Evolutionary conservation across 352 stramenopile genomes (phyloP).

Genomic region (Pythium angustatum): DNA sequence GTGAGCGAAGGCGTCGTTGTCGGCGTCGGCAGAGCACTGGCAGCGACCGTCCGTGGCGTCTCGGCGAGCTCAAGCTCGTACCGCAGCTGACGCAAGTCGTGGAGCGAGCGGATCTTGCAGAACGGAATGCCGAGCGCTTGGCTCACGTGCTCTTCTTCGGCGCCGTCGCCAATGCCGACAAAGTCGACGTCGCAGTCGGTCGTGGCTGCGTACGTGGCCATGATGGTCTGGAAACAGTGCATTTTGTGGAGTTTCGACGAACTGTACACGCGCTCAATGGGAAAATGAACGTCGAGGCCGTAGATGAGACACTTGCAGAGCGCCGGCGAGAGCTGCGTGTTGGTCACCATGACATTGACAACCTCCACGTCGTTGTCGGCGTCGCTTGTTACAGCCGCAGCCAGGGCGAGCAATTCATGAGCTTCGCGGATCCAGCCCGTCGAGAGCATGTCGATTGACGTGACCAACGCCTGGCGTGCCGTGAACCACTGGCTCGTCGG

Average conservation of each 20-base stretch:
- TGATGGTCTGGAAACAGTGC: constrained; percentile 74
- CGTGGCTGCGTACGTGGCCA: constrained; percentile 42
- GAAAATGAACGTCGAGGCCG: constrained; percentile 71
- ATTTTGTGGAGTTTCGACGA: constrained; percentile 81
- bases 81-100: constrained; percentile 61
- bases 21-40: background rate
- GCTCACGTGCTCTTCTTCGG: constrained; percentile 80
- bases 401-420: constrained; percentile 58
- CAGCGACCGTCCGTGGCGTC: background rate
- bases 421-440: constrained; percentile 68
- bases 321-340: constrained; percentile 76
- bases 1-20: too few relatives aligned
- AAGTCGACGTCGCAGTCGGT: constrained; percentile 58
- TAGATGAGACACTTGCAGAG: constrained; percentile 88
- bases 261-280: constrained; percentile 75
- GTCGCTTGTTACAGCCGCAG: too few relatives aligned
- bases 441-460: constrained; percentile 73
- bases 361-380: constrained; percentile 44
- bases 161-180: constrained; percentile 72
- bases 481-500: constrained; percentile 68
- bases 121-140: constrained; percentile 66
- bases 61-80: constrained; percentile 57
- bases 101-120: constrained; percentile 68
- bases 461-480: constrained; percentile 59
- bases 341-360: constrained; percentile 81